phyloP scores from a whole-genome alignment of 2,329 filamentous ascomycete genomes.

The Ceratocystis papillata region DNA sequence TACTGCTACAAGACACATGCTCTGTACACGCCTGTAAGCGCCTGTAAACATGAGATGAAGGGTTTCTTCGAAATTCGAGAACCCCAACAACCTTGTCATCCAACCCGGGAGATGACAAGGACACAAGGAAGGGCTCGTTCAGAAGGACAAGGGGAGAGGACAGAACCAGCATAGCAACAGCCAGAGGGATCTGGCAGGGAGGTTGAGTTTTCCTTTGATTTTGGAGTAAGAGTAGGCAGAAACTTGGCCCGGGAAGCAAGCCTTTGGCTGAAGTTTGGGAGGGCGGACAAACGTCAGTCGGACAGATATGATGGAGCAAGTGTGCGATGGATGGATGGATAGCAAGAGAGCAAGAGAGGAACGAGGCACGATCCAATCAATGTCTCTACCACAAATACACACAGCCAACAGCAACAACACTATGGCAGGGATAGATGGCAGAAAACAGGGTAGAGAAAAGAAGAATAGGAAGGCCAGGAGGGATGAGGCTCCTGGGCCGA shows the following conservation, averaged over 20 bases:
- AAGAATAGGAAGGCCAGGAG: neutral
- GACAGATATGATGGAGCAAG: no score
- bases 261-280: no score
- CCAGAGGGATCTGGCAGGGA: neutral
- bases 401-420: neutral
- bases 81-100: conserved; percentile 2
- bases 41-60: conserved; percentile 14
- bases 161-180: neutral
- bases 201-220: neutral
- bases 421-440: conserved; percentile 16
- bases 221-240: no score
- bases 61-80: neutral
- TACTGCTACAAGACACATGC: no score
- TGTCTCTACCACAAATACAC: neutral
- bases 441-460: conserved; percentile 6
- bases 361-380: conserved; percentile 12
- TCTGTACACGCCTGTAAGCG: neutral
- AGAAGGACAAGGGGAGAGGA: no score
- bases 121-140: neutral
- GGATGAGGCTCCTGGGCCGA: neutral
- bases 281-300: no score
- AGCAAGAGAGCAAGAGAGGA: conserved; percentile 14
- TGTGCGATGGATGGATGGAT: no score
- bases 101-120: conserved; percentile 1
- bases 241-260: no score